Base-by-base conservation (phyloP, 192 early-diverging fungal genomes). In the Chytriomyces sp. region DNA sequence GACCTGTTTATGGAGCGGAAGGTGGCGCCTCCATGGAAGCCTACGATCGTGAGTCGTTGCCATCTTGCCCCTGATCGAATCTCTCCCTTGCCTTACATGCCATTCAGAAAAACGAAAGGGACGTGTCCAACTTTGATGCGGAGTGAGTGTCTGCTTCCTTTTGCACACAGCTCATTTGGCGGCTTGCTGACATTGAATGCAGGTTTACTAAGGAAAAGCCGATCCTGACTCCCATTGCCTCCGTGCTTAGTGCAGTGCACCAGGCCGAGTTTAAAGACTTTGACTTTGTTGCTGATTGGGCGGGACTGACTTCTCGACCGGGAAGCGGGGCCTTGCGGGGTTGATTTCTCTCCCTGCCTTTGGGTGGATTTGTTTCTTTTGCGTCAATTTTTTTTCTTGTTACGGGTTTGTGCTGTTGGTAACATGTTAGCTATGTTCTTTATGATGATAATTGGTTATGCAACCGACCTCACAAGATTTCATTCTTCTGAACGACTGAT, bases 41-140 rank as follows among this genome's bases (percentile, higher is more conserved):
- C 97, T 14, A 88, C 88, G 38, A 92, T 99, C 77, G 91, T 93
- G 68, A 87, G 89, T 70, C 28, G 70, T 64, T 64, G 22, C 36
- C 26, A 25, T 55, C 1, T 22, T 72, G 72, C 3, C 49, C 61
- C 38, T 28, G n/a, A 19, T 5, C 12, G n/a, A 36, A 25, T 17
- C 6, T 25, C 25, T 19, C 38, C 38, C 14, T n/a, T 39, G n/a
- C 44, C 34, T 30, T 70, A n/a, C 8, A 58, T 49, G 7, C 32
- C 19, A 36, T 39, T 34, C 19, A 59, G 85, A 78, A 72, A 7
- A 65, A 82, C 49, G 84, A 90, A 55, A 87, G 87, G 12, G 97
- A 99, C 72, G 92, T 93, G 4, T 97, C 95, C 52, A 99, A 99
- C 90, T 99, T 99, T 89, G 95, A 98, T 72, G 83, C 88, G 4